A percentile compares a stretch with the other conserved stretches of the same genome.
These are phyloP conservation scores for Solanum corneliomulleri DNA, from an alignment of 257 asterid species.

Conservation along the genomic window DNA sequence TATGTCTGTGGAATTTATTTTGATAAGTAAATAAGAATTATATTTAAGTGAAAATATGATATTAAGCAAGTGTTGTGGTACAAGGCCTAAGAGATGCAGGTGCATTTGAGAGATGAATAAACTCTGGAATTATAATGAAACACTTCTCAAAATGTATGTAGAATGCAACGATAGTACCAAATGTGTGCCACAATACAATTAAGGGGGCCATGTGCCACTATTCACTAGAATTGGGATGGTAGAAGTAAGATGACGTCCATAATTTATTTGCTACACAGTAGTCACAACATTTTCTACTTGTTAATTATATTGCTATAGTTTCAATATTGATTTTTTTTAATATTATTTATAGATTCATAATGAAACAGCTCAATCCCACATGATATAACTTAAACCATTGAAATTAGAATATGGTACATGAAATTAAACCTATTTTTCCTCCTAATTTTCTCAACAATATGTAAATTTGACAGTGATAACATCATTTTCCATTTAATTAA, in stretches of 20 bases:
- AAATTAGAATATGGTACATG: not conserved
- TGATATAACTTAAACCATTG: not conserved
- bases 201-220: not conserved
- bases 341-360: not conserved
- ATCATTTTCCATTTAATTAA: not conserved
- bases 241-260: not conserved
- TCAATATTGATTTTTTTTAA: too few species aligned
- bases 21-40: too few species aligned
- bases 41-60: too few species aligned
- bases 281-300: not conserved
- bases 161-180: too few species aligned
- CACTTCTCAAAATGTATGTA: too few species aligned
- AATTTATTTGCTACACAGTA: not conserved
- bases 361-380: not conserved
- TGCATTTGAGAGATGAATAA: too few species aligned
- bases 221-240: not conserved
- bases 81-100: too few species aligned
- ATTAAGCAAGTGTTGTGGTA: too few species aligned
- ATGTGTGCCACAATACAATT: too few species aligned
- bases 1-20: too few species aligned
- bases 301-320: not conserved
- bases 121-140: too few species aligned
- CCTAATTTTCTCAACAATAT: not conserved
- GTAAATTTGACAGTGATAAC: not conserved
- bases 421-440: not conserved